phyloP scores from a whole-genome alignment of 805 yeast species.

The Candida quercuum region DNA sequence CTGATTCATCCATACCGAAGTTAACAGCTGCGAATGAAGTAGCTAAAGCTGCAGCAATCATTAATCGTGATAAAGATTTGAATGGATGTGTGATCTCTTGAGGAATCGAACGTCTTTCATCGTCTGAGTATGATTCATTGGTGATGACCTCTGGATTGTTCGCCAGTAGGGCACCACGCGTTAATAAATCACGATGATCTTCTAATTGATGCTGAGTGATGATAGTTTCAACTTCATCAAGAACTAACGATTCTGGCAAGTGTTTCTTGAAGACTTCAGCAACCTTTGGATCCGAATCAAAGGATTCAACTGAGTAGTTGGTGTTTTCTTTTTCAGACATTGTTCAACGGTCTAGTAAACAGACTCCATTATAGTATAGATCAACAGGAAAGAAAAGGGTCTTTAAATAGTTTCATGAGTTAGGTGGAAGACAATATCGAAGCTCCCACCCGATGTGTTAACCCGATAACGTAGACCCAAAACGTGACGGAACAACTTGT shows the following conservation, averaged over 20 bases:
- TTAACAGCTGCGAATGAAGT: conserved; percentile 49
- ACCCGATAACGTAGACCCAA: no score
- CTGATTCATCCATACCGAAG: conserved; percentile 72
- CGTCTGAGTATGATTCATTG: conserved; percentile 27
- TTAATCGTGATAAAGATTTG: conserved; percentile 41
- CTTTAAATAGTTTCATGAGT: neutral
- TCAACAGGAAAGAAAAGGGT: neutral
- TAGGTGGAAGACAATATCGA: neutral
- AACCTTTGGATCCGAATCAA: neutral
- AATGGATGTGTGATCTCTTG: conserved; percentile 45
- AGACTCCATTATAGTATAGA: neutral
- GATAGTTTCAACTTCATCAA: conserved; percentile 5
- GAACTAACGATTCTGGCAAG: conserved; percentile 5
- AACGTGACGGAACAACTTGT: neutral
- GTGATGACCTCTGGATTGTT: conserved; percentile 40
- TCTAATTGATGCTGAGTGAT: conserved; percentile 10
- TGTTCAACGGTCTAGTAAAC: neutral
- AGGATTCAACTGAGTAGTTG: neutral
- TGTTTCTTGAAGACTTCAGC: conserved; percentile 6
- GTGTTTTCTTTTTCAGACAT: neutral
- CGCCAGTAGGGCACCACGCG: conserved; percentile 54
- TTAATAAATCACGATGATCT: conserved; percentile 31
- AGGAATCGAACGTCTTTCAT: conserved; percentile 28
- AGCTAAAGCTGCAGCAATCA: conserved; percentile 61
- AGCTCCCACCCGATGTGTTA: neutral